Conservation (phyloP, 2,329 filamentous ascomycete species). For the Alternaria solani region DNA sequence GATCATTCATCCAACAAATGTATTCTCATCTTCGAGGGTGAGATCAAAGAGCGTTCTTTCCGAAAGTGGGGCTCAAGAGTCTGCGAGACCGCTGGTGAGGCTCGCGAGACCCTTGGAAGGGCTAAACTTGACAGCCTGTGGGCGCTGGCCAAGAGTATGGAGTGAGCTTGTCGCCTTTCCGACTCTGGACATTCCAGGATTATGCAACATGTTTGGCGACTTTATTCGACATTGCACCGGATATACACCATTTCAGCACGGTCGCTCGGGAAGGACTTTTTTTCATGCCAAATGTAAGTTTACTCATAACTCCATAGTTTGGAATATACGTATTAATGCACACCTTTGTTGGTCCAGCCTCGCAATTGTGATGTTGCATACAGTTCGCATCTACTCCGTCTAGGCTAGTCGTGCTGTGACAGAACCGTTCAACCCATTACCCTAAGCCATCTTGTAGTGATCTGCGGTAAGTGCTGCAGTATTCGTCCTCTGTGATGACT, state of each 20-base stretch:
- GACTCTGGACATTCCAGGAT: not conserved
- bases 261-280: not conserved
- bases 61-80: slow-evolving; percentile 85
- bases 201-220: not conserved
- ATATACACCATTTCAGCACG: not conserved
- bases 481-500: not conserved
- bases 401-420: not conserved
- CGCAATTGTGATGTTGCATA: slow-evolving; percentile 13
- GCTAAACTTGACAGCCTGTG: slow-evolving; percentile 96
- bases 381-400: not conserved
- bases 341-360: slow-evolving; percentile 4
- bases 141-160: slow-evolving; percentile 78
- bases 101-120: slow-evolving; percentile 78
- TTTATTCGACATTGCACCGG: not conserved
- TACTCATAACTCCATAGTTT: slow-evolving; percentile 29
- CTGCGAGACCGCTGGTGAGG: slow-evolving; percentile 92
- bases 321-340: slow-evolving; percentile 30
- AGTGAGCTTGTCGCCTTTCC: slow-evolving; percentile 11
- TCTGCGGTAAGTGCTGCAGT: not conserved
- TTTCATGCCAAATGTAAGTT: slow-evolving; percentile 26
- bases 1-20: slow-evolving; percentile 86
- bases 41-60: slow-evolving; percentile 81
- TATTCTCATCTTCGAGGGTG: slow-evolving; percentile 87
- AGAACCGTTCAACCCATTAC: not conserved
- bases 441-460: not conserved